A percentile compares a stretch with the other conserved stretches of the same genome.
Conservation (phyloP, 139 green algal species). For the Ettlia oleoabundans region DNA sequence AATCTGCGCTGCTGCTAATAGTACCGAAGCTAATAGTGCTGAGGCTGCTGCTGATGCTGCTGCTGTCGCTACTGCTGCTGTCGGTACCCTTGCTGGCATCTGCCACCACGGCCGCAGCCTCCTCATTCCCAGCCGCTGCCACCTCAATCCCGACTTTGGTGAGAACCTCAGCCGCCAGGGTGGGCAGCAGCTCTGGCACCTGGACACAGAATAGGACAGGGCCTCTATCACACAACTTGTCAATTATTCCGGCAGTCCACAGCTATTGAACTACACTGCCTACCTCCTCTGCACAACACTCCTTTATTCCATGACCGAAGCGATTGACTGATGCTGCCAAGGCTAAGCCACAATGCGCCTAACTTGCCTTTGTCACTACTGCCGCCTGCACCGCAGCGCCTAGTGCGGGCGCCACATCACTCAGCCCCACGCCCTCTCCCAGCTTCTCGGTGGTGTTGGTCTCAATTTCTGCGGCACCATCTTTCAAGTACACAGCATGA, state of each 20-base stretch:
- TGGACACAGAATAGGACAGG: background rate
- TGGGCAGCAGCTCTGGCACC: background rate
- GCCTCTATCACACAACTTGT: too few species aligned
- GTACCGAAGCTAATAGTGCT: too few species aligned
- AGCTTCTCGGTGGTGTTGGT: conserved; percentile 10
- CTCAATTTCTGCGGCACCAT: conserved; percentile 30
- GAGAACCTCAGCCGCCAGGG: background rate
- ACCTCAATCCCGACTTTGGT: conserved; percentile 6
- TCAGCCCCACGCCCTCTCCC: conserved; percentile 19
- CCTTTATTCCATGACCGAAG: too few species aligned
- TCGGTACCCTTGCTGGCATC: too few species aligned
- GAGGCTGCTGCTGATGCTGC: too few species aligned
- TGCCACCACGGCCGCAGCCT: background rate
- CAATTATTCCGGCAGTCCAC: too few species aligned
- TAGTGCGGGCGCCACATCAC: conserved; percentile 8
- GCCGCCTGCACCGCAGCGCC: background rate
- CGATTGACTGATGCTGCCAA: background rate
- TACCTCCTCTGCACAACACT: too few species aligned
- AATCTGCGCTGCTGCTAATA: too few species aligned
- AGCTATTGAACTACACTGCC: too few species aligned
- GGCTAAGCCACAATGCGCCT: background rate
- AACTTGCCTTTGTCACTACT: background rate
- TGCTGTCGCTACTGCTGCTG: too few species aligned
- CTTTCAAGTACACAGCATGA: conserved; percentile 46
- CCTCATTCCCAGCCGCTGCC: background rate